Percentiles rank a stretch among this genome's conserved stretches.
These are phyloP conservation scores for Fonsecaea pugnacius DNA, from an alignment of 2,329 filamentous ascomycete species.

Conservation along the genomic window DNA sequence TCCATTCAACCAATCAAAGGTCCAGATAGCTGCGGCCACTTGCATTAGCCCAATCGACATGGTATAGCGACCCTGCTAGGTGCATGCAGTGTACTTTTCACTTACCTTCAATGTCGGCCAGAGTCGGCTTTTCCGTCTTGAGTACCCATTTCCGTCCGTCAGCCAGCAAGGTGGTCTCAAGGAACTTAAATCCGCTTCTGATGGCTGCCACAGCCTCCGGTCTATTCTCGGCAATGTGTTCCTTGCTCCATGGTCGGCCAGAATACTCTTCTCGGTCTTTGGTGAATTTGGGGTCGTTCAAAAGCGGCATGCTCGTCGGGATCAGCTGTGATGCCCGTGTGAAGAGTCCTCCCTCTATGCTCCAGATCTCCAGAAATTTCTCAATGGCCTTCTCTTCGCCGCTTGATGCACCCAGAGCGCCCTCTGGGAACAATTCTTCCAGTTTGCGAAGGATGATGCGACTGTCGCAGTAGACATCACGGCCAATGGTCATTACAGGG, in stretches of 20 bases:
- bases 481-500: conserved; percentile 68
- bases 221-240: conserved; percentile 48
- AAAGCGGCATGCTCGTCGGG: conserved; percentile 58
- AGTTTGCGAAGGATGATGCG: conserved; percentile 70
- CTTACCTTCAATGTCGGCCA: conserved; percentile 70
- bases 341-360: conserved; percentile 64
- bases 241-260: conserved; percentile 49
- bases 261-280: conserved; percentile 60
- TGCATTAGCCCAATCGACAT: conserved; percentile 29
- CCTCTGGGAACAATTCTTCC: conserved; percentile 53
- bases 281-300: conserved; percentile 63
- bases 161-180: conserved; percentile 66
- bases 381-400: conserved; percentile 55
- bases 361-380: conserved; percentile 61
- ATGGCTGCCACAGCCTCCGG: conserved; percentile 64
- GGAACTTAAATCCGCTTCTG: conserved; percentile 57
- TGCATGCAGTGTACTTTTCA: conserved; percentile 32
- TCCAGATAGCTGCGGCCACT: conserved; percentile 59
- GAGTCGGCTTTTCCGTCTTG: conserved; percentile 55
- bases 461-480: conserved; percentile 71
- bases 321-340: conserved; percentile 58
- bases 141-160: conserved; percentile 71
- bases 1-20: conserved; percentile 66
- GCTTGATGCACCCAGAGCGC: conserved; percentile 46
- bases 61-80: conserved; percentile 11